Evolutionary conservation across 2,329 filamentous ascomycete species (phyloP).

Genomic region (Geoglossum cookeanum): DNA sequence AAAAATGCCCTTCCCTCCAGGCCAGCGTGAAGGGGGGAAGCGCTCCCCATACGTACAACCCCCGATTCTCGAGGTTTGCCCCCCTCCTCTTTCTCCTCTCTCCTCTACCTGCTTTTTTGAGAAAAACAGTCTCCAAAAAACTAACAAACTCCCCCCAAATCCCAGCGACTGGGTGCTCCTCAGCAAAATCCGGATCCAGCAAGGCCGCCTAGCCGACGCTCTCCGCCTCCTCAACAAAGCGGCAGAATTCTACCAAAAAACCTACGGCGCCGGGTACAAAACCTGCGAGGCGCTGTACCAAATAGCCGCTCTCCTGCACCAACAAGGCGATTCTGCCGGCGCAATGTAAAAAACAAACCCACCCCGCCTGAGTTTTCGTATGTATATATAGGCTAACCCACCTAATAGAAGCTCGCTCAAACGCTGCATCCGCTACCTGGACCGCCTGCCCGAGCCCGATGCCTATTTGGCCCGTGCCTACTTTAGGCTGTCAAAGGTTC

Average conservation of each 20-base stretch:
- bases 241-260: constrained; percentile 6
- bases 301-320: constrained; percentile 3
- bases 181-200: constrained; percentile 7
- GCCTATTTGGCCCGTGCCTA: not conserved
- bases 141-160: not conserved
- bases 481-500: not conserved
- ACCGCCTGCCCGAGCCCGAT: not conserved
- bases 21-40: constrained; percentile 20
- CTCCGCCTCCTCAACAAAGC: constrained; percentile 9
- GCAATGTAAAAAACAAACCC: not conserved
- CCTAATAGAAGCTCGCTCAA: not conserved
- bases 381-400: not conserved
- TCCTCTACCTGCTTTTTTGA: not conserved
- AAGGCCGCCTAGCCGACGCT: constrained; percentile 9
- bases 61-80: constrained; percentile 4
- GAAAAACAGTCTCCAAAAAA: not conserved
- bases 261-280: constrained; percentile 7
- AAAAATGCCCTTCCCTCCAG: constrained; percentile 17
- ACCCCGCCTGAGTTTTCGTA: not conserved
- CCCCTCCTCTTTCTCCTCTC: not conserved
- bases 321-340: not conserved
- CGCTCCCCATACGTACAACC: constrained; percentile 16
- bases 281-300: constrained; percentile 9
- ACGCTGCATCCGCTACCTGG: not conserved
- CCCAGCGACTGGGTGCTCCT: constrained; percentile 11